Evolutionary conservation across 345 rosid genomes (phyloP), one percentile per base, ranked within the genome.

Genomic region (Corymbia maculata): DNA sequence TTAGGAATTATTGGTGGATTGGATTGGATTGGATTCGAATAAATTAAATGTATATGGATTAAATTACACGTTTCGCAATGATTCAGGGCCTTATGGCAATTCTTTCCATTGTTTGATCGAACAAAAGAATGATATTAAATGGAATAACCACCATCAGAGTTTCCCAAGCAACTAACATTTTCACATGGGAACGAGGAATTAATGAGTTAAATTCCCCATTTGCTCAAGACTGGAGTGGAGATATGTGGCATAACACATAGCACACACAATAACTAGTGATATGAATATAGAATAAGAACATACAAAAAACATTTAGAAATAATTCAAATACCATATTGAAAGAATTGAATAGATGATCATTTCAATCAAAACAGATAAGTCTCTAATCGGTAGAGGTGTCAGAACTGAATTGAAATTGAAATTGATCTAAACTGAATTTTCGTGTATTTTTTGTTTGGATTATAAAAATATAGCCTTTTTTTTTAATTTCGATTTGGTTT

Each of bases 341-440:
- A n/a, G 9, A n/a, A 64, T 64, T 30, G 75, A 64, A n/a, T n/a
- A 55, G 6, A 22, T 55, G 42, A n/a, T 14, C 9, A 13, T 64
- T 64, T 64, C 16, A 36, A 36, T 2, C 9, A 36, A 30, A 14
- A 64, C 15, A 9, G 36, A 9, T n/a, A 13, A 64, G 75, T 17
- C 19, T 64, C 75, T 16, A 4, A n/a, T n/a, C 19, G 5, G 26
- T 55, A 8, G 12, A 28, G 61, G 12, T 22, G 28, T 22, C 2
- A 3, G 0, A 55, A 22, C 9, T 1, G 8, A 9, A 55, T 36
- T 4, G 42, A 22, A 55, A 22, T 0, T 5, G 8, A 4, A 9
- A 55, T 0, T 55, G 0, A 22, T 55, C 22, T 9, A 8, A 55
- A 22, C 1, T 1, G 2, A 22, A 22, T 9, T 55, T 55, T 55